Evolutionary conservation across 192 early-diverging fungal genomes (phyloP).

Genomic region (Pilobolus umbonatus): DNA sequence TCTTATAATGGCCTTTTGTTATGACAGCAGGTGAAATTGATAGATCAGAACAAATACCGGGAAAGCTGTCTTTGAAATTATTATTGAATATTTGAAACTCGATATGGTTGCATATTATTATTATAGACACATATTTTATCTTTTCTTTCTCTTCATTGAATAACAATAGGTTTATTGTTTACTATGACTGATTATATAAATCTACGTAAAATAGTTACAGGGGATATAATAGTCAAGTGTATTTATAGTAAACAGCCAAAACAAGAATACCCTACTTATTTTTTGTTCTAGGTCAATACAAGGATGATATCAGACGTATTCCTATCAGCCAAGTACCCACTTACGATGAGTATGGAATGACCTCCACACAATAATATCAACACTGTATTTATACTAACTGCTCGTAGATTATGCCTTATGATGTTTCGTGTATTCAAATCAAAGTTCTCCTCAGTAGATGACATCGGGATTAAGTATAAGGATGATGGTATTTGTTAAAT

Average conservation of each 20-base stretch:
- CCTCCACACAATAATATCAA: neutral
- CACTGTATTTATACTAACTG: neutral
- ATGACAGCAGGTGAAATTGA: too few species aligned
- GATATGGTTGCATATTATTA: too few species aligned
- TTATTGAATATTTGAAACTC: too few species aligned
- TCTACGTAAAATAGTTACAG: conserved; percentile 31
- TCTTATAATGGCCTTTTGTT: too few species aligned
- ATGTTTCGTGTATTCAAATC: conserved; percentile 40
- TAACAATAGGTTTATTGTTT: too few species aligned
- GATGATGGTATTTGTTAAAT: conserved; percentile 39
- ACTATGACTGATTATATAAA: conserved; percentile 24
- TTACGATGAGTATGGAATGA: conserved; percentile 37
- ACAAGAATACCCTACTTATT: neutral
- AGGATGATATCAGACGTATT: conserved; percentile 40
- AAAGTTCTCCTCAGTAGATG: conserved; percentile 33
- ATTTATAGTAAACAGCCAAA: neutral
- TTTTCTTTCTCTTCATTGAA: too few species aligned
- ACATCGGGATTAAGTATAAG: conserved; percentile 40
- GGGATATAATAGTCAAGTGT: conserved; percentile 38
- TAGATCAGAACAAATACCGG: too few species aligned
- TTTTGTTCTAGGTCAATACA: conserved; percentile 37
- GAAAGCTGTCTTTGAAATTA: too few species aligned
- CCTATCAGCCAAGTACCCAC: conserved; percentile 47
- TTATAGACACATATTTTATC: too few species aligned
- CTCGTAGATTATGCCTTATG: conserved; percentile 41